A percentile compares a stretch with the other conserved stretches of the same genome.
phyloP scores from a whole-genome alignment of 768 basidiomycete species.

The Amyloporia xantha region DNA sequence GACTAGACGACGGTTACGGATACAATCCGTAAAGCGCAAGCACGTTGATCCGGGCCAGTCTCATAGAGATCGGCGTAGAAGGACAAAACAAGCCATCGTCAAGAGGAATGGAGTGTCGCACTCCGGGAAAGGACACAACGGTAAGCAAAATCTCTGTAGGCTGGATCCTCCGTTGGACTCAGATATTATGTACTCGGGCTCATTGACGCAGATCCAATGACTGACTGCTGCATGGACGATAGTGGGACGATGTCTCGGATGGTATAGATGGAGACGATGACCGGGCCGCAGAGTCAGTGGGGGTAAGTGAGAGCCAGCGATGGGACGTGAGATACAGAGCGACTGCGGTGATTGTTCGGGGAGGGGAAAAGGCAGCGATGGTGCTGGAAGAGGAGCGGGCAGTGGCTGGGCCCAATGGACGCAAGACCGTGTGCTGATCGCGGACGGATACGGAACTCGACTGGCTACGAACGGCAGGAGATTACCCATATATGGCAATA shows the following conservation, averaged over 20 bases:
- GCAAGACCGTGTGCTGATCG: not conserved
- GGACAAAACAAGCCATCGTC: no score
- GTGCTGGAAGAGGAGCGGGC: not conserved
- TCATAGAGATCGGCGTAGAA: no score
- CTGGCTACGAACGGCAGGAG: not conserved
- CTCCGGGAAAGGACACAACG: no score
- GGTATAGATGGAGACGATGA: not conserved
- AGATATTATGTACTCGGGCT: not conserved
- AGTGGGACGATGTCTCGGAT: not conserved
- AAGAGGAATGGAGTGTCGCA: no score
- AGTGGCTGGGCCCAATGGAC: not conserved
- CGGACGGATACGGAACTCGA: not conserved
- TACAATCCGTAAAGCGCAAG: no score
- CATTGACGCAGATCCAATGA: not conserved
- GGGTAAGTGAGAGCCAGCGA: not conserved
- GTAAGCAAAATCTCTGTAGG: no score
- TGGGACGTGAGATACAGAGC: not conserved
- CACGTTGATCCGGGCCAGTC: no score
- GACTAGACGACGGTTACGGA: no score
- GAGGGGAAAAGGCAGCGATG: not conserved
- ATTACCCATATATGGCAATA: not conserved
- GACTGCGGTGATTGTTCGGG: not conserved
- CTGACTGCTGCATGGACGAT: not conserved
- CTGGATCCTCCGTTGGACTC: not conserved
- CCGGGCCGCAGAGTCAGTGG: no score